phyloP scores from a whole-genome alignment of 257 asterid genomes.

The Nicotiana undulata region DNA sequence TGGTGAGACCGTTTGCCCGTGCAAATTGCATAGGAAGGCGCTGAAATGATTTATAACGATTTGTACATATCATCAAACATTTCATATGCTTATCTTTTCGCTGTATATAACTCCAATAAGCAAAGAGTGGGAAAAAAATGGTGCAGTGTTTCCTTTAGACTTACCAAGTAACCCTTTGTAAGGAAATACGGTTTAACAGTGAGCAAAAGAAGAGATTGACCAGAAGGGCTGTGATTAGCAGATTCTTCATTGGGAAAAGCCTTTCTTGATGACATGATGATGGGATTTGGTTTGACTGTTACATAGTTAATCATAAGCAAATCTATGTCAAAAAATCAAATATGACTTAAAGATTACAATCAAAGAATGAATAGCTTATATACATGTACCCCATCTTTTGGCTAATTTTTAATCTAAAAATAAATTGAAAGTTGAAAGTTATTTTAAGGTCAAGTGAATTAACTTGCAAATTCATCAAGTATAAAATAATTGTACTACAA shows the following conservation, averaged over 20 bases:
- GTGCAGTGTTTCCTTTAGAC: neutral
- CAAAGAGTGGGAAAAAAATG: neutral
- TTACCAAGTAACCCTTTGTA: neutral
- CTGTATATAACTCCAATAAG: neutral
- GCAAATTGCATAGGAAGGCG: too few relatives aligned
- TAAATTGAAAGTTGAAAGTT: neutral
- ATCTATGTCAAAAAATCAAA: neutral
- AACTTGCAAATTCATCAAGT: neutral
- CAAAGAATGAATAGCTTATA: neutral
- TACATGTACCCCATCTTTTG: neutral
- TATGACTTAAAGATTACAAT: neutral
- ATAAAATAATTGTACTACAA: neutral
- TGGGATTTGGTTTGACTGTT: neutral
- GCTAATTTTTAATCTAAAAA: neutral
- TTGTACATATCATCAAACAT: too few relatives aligned
- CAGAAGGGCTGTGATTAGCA: too few relatives aligned
- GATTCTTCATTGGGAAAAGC: neutral
- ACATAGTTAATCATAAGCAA: neutral
- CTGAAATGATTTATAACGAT: too few relatives aligned
- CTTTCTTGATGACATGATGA: neutral
- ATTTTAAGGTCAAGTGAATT: neutral
- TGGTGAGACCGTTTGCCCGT: too few relatives aligned
- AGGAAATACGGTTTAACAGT: neutral
- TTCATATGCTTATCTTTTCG: neutral
- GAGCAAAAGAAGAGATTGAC: neutral